Evolutionary conservation across 2,329 filamentous ascomycete species (phyloP), one percentile per base, ranked within the genome.

Genomic region (Rachicladosporium sp.): DNA sequence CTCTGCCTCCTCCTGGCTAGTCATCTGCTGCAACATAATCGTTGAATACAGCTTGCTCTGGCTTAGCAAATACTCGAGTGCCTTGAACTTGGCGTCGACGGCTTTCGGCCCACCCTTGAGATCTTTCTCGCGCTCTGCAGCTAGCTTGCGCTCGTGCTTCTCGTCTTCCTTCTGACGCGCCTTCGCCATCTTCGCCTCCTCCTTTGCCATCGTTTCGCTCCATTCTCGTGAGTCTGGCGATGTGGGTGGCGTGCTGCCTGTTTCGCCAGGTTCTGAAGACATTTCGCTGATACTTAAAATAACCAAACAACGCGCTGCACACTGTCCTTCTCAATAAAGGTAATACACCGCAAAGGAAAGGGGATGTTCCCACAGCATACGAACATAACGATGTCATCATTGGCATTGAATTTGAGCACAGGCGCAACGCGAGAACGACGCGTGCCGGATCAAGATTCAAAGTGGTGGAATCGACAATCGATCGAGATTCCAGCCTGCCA

Each of bases 21-120:
- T 67, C 67, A 71, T 71, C 49, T 71, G 67, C 42, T 65, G 56
- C 21, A 71, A 57, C 68, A 71, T 71, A 35, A 71, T 69, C 2
- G 63, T 62, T 29, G 65, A 67, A 41, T 69, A 71, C 11, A 71
- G 54, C 56, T 70, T 70, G 55, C 66, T 69, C 51, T 71, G 69
- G 41, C 65, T 70, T 49, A 71, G 62, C 43, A 71, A 47, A 44
- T 68, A 70, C 48, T 70, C 67, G 43, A 71, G 50, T 40, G 68
- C 66, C 51, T 70, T 68, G 54, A 67, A 70, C 45, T 71, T 71
- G 31, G 62, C 59, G 43, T 70, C 68, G 31, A 70, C 51, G 4
- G 62, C 57, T 34, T 65, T 60, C 29, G 56, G 55, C 10, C 67
- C 68, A 31, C 61, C 66, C 36, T 64, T 59, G 12, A 69, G 47